Evolutionary conservation across 208 protist genomes (phyloP).

Genomic region (Zelonia costaricensis): DNA sequence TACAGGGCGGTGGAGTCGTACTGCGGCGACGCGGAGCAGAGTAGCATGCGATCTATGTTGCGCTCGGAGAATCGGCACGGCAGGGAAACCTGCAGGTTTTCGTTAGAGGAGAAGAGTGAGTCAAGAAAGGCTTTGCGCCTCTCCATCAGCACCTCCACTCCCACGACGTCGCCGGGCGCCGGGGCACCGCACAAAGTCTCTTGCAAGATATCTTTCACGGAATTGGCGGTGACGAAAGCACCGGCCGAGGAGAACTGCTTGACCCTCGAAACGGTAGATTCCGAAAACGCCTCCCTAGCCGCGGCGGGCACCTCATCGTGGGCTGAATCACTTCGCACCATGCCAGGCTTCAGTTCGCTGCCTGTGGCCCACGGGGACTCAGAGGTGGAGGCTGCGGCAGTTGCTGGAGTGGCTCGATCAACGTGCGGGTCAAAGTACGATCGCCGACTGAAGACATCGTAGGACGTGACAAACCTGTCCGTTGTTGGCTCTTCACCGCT

Average conservation of each 20-base stretch:
- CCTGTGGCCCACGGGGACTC: no score
- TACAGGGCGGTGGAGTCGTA: background rate
- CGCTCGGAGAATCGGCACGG: slow-evolving; percentile 25
- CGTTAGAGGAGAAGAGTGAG: slow-evolving; percentile 21
- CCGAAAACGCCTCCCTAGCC: no score
- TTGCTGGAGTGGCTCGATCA: background rate
- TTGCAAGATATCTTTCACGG: slow-evolving; percentile 13
- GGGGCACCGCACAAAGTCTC: slow-evolving; percentile 18
- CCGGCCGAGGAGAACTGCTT: slow-evolving; percentile 26
- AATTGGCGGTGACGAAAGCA: slow-evolving; percentile 19
- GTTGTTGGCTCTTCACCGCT: no score
- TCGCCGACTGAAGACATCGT: slow-evolving; percentile 18
- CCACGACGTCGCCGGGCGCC: background rate
- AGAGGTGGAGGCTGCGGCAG: no score
- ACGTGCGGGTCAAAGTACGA: slow-evolving; percentile 10
- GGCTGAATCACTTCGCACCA: no score
- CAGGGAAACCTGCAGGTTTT: slow-evolving; percentile 11
- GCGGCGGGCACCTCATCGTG: no score
- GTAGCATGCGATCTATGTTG: slow-evolving; percentile 4
- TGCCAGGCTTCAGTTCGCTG: no score
- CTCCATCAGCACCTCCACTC: slow-evolving; percentile 1
- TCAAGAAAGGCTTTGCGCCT: slow-evolving; percentile 28
- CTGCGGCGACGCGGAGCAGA: background rate
- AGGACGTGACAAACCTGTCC: slow-evolving; percentile 22
- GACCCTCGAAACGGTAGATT: slow-evolving; percentile 13